Evolutionary conservation across 257 asterid genomes (phyloP).

Genomic region (Thymus mandschuricus): DNA sequence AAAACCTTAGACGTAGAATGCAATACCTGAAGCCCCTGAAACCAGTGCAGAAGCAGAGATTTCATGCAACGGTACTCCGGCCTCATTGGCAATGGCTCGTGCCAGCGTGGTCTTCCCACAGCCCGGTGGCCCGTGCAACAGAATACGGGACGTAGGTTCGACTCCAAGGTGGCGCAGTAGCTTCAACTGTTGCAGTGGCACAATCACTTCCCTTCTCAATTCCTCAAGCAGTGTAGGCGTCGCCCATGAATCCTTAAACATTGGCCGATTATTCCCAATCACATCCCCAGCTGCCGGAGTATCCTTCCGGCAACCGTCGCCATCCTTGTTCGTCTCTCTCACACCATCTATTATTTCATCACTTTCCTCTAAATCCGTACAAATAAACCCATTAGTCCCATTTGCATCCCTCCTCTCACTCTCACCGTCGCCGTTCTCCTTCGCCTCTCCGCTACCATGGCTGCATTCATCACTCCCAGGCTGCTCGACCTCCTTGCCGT

Average conservation of each 20-base stretch:
- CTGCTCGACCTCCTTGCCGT: background rate
- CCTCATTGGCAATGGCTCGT: conserved; percentile 93
- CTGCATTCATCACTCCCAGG: too few species aligned
- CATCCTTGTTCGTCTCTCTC: conserved; percentile 13
- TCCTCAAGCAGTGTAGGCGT: conserved; percentile 51
- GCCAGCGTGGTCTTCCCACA: conserved; percentile 96
- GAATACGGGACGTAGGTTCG: conserved; percentile 68
- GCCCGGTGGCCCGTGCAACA: conserved; percentile 93
- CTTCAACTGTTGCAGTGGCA: conserved; percentile 69
- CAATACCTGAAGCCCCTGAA: conserved; percentile 82
- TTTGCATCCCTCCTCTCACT: background rate
- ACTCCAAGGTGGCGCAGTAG: conserved; percentile 61
- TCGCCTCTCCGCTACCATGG: background rate
- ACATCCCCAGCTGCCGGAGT: background rate
- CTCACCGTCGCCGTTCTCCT: background rate
- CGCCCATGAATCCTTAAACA: conserved; percentile 83
- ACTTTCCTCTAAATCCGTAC: background rate
- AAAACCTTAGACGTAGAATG: background rate
- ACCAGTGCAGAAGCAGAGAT: conserved; percentile 90
- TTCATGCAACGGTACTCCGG: conserved; percentile 73
- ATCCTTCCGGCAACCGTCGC: background rate
- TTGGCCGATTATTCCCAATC: conserved; percentile 38
- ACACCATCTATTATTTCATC: conserved; percentile 37
- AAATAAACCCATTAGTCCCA: background rate
- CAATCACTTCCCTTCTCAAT: conserved; percentile 67